phyloP scores from a whole-genome alignment of 2,329 filamentous ascomycete genomes.

The Epichloe sylvatica region DNA sequence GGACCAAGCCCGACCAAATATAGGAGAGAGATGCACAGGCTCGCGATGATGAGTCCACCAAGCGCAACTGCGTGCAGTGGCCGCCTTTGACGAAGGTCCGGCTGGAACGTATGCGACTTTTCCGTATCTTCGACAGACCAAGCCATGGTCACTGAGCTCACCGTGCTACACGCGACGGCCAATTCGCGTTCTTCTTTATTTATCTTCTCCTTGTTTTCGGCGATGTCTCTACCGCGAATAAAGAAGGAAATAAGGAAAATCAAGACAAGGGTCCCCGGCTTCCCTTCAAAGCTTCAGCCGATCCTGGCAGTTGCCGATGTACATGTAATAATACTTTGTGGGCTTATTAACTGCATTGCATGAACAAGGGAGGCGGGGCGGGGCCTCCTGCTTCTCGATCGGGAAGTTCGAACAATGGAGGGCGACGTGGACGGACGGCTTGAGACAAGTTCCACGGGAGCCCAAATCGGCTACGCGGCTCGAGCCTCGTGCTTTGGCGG shows the following conservation, averaged over 20 bases:
- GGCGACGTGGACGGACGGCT: neutral
- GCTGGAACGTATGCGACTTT: neutral
- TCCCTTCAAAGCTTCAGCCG: too few relatives aligned
- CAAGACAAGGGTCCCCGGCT: too few relatives aligned
- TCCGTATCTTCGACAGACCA: neutral
- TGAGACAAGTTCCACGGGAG: neutral
- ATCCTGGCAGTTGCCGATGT: too few relatives aligned
- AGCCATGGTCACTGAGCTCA: neutral
- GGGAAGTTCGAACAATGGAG: too few relatives aligned
- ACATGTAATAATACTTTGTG: too few relatives aligned
- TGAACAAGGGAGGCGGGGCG: too few relatives aligned
- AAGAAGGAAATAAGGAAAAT: too few relatives aligned
- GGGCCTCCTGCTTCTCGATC: too few relatives aligned
- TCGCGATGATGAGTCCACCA: neutral
- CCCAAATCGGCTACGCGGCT: constrained; percentile 1
- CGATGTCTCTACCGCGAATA: too few relatives aligned
- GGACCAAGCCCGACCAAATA: neutral
- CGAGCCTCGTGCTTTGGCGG: neutral
- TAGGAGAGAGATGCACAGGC: neutral
- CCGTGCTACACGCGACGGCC: neutral
- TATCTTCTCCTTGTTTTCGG: too few relatives aligned
- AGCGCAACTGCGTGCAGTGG: neutral
- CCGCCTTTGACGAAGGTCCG: neutral
- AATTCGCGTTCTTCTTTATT: too few relatives aligned
- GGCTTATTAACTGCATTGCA: too few relatives aligned